A percentile compares a stretch with the other conserved stretches of the same genome.
These are phyloP conservation scores for Amphicarpaea edgeworthii DNA, from an alignment of 306 rosid genomes.

Conservation along the genomic window DNA sequence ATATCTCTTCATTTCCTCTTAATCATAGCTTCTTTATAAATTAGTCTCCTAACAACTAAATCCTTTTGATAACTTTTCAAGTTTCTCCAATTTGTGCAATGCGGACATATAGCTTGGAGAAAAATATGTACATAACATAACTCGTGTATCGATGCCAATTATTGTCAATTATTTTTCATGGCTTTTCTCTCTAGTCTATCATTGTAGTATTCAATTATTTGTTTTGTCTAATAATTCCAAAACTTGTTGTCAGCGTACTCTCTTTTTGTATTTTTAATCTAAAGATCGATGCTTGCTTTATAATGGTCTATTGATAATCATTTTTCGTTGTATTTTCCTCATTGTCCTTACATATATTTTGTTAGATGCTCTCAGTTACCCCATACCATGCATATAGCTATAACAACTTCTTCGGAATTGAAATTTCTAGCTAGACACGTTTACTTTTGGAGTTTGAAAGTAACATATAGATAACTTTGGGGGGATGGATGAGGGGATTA, in stretches of 20 bases:
- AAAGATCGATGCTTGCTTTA: conserved; percentile 52
- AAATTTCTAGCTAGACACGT: conserved; percentile 8
- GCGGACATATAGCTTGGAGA: conserved; percentile 13
- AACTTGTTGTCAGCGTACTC: conserved; percentile 46
- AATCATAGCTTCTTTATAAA: conserved; percentile 42
- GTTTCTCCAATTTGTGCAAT: conserved; percentile 46
- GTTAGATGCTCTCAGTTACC: conserved; percentile 41
- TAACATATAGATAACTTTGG: not conserved
- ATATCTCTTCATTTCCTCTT: conserved; percentile 60
- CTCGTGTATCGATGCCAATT: conserved; percentile 46
- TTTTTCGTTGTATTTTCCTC: conserved; percentile 45
- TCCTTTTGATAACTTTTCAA: conserved; percentile 46
- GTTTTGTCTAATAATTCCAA: conserved; percentile 53
- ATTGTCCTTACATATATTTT: conserved; percentile 44
- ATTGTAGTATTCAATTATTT: conserved; percentile 60
- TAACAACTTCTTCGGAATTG: conserved; percentile 42
- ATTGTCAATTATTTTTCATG: conserved; percentile 57
- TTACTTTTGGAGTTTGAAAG: conserved; percentile 1
- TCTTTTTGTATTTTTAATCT: conserved; percentile 45
- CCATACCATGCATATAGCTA: conserved; percentile 18
- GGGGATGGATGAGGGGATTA: not conserved
- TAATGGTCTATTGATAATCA: conserved; percentile 54
- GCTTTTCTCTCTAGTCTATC: conserved; percentile 51
- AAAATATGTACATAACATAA: conserved; percentile 25
- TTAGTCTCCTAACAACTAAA: conserved; percentile 52